phyloP scores from a whole-genome alignment of 768 basidiomycete genomes.

The Piloderma croceum region DNA sequence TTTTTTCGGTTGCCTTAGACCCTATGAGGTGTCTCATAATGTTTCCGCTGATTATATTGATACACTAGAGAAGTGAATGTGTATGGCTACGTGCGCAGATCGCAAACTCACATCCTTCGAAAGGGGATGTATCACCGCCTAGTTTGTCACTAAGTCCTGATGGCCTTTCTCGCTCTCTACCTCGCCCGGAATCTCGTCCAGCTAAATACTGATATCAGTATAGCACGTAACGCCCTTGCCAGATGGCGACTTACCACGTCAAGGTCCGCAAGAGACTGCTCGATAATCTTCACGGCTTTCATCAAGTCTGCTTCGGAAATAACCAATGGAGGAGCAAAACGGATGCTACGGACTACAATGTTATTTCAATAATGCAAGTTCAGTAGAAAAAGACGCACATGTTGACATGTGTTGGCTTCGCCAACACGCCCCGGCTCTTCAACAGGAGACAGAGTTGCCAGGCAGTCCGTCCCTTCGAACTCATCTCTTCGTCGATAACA shows the following conservation, averaged over 20 bases:
- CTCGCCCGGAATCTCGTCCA: conserved; percentile 60
- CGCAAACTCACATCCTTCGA: too few species aligned
- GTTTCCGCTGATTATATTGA: too few species aligned
- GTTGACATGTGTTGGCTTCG: conserved; percentile 94
- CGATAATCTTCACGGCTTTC: conserved; percentile 71
- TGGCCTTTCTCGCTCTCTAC: conserved; percentile 57
- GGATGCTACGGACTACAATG: conserved; percentile 58
- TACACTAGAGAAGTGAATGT: too few species aligned
- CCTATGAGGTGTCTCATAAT: conserved; percentile 64
- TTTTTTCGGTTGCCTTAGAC: conserved; percentile 33
- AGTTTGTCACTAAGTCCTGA: background rate
- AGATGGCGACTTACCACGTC: conserved; percentile 51
- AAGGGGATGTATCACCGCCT: too few species aligned
- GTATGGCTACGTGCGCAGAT: too few species aligned
- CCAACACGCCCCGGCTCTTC: conserved; percentile 86
- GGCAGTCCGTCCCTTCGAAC: conserved; percentile 72
- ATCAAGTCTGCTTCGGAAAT: conserved; percentile 84
- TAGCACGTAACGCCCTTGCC: conserved; percentile 24
- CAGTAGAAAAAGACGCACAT: conserved; percentile 43
- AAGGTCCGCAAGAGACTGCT: conserved; percentile 70
- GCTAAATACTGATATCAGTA: conserved; percentile 24
- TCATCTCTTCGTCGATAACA: conserved; percentile 83
- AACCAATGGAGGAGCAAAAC: conserved; percentile 93
- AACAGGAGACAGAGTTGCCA: conserved; percentile 95
- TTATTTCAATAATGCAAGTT: too few species aligned